Conservation (phyloP, 192 early-diverging fungal genomes). For the Umbelopsis vinacea region DNA sequence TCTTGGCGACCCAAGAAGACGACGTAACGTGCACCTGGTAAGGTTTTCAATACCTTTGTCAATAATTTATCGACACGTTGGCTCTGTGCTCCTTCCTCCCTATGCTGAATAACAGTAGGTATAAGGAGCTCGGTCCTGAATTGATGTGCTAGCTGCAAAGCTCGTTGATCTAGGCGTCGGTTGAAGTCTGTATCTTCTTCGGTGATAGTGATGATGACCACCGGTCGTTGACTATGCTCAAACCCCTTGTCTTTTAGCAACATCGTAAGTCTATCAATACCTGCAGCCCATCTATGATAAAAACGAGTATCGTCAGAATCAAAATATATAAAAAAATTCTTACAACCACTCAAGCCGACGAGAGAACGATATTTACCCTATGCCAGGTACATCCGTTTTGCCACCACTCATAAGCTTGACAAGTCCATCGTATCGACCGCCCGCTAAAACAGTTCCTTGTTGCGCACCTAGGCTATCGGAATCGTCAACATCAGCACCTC, state of each 20-base stretch:
- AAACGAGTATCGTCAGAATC: neutral
- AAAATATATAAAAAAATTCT: neutral
- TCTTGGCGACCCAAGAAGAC: conserved; percentile 6
- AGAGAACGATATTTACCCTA: conserved; percentile 43
- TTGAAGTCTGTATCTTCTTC: neutral
- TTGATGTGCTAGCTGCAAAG: neutral
- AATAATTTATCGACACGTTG: conserved; percentile 9
- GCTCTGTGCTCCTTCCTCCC: neutral
- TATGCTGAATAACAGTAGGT: conserved; percentile 17
- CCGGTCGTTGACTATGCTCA: neutral
- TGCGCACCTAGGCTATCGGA: conserved; percentile 48
- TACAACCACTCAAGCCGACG: neutral
- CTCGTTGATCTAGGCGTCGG: neutral
- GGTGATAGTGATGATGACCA: conserved; percentile 1
- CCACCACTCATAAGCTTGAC: conserved; percentile 56
- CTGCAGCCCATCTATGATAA: conserved; percentile 61
- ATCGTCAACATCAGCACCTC: conserved; percentile 24
- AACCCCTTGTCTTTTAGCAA: conserved; percentile 16
- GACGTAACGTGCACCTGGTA: conserved; percentile 5
- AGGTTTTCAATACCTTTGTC: neutral
- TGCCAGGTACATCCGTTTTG: conserved; percentile 50
- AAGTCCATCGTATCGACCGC: conserved; percentile 69
- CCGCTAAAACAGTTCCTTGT: conserved; percentile 69
- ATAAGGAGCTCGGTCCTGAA: neutral
- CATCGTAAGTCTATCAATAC: conserved; percentile 62